Evolutionary conservation across 129 eudicot species (phyloP).

Genomic region (Centaurea solstitialis): DNA sequence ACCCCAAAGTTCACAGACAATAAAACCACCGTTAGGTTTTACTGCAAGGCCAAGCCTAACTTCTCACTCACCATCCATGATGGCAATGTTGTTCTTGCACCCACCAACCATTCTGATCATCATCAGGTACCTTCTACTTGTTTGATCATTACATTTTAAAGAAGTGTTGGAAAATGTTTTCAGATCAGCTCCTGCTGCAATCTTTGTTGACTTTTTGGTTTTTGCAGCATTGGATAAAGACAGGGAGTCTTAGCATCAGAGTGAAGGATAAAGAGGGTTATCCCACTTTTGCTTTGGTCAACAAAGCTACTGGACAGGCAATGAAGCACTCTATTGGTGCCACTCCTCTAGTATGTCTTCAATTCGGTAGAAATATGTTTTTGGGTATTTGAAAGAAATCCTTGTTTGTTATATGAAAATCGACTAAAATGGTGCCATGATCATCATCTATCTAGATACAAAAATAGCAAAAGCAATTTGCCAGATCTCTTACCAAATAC

Average conservation of each 20-base stretch:
- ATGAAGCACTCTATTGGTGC: slow-evolving; percentile 76
- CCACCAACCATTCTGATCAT: slow-evolving; percentile 52
- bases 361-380: no score
- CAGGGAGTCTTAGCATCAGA: slow-evolving; percentile 63
- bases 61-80: slow-evolving; percentile 61
- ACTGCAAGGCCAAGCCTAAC: slow-evolving; percentile 53
- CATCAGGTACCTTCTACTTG: no score
- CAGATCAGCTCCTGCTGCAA: no score
- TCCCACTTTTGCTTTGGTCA: slow-evolving; percentile 74
- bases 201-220: neutral
- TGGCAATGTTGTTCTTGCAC: slow-evolving; percentile 60
- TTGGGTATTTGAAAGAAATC: no score
- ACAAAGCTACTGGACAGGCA: slow-evolving; percentile 85
- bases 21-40: slow-evolving; percentile 59
- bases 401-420: neutral
- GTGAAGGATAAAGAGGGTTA: slow-evolving; percentile 85
- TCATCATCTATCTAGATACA: neutral
- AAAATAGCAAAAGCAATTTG: neutral
- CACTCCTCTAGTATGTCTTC: slow-evolving; percentile 61
- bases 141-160: no score
- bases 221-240: slow-evolving; percentile 83
- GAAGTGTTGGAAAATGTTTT: neutral
- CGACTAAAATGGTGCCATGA: neutral
- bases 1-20: slow-evolving; percentile 21
- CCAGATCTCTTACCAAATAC: neutral